Base-by-base conservation (phyloP, 345 rosid species). In the Schrenkiella parvula region DNA sequence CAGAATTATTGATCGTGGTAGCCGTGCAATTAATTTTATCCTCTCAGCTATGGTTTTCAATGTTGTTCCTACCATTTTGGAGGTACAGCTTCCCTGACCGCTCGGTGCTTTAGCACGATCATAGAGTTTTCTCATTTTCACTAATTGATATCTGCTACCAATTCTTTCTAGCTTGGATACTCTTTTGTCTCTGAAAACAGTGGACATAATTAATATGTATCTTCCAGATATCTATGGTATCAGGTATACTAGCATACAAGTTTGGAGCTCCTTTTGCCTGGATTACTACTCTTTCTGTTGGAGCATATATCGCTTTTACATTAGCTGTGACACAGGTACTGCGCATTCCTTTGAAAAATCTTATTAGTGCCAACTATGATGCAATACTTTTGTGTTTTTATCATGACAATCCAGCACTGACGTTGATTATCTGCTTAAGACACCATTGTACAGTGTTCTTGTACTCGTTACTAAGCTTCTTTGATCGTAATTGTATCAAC, bases 11-110 rank as follows among this genome's bases (percentile, higher is more conserved):
- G 99, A 95, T 78, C 97, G 93, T 68, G 98, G 99, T 79, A 92
- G 99, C 85, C 95, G 98, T n/a, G 99, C 92, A n/a, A 95, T 95
- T 65, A 95, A 92, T 68, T 92, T 92, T 63, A 87, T 95, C 22
- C 92, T 95, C 75, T 88, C 98, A 6, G 79, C 99, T 54, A 92
- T 88, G 98, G 93, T 92, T 73, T 89, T 95, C 91, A 95, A 95
- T 78, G 89, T 92, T 70, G 87, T 87, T 15, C 99, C 99, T 62
- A 92, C 98, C 41, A 72, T 95, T 72, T 80, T 95, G 64, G 99
- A 95, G 98, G 98, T 95, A 84, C 66, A 43, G n/a, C 35, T 66
- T 56, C 18, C 43, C 47, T 74, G 53, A 22, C 54, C 44, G 42
- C 76, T 55, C 65, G 57, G 21, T 29, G 29, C 52, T 8, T 66